Base-by-base conservation (phyloP, 2,329 filamentous ascomycete species). In the Cordyceps cicadae region DNA sequence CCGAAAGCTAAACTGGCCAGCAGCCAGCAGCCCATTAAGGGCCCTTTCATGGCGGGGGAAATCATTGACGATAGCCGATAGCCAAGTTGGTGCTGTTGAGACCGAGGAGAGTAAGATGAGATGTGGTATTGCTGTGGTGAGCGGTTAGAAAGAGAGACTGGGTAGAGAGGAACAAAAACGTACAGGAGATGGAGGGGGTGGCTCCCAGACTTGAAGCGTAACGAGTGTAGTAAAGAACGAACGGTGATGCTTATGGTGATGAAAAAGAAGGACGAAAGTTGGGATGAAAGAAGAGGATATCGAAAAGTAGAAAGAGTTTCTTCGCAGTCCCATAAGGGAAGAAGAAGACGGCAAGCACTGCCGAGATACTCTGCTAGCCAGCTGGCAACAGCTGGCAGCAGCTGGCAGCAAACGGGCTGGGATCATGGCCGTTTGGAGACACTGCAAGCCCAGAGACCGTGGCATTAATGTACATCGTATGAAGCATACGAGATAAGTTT, bases 371-470 rank as follows among this genome's bases (percentile, higher is more conserved):
- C 29, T 53, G 19, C 14, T 21, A 24, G 51, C 43, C 58, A 54
- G 58, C 58, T 60, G 58, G 41, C 51, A 34, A 62, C 53, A 70
- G 50, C 49, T 59, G 56, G 39, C 57, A 53, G 34, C 49, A 24
- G 24, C 24, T 24, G 24, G 24, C 24, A 24, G 4, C 24, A 52
- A 48, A 26, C 45, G 45, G 12, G 21, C 45, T 34, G 19, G 15
- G 9, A 32, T 17, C 21, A 8, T 37, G 15, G n/a, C 21, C 37
- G 48, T 52, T 52, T 45, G 37, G 15, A 32, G 37, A n/a, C 14
- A 9, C 12, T 46, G 9, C 12, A 11, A 12, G 34, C 34, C 34
- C 34, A 11, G 12, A 37, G 9, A 37, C 9, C 12, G 11, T 37
- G 34, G 34, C 8, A 37, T 37, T 9, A 37, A 11, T 12, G 34